phyloP scores from a whole-genome alignment of 345 rosid species.

The Noccaea caerulescens region DNA sequence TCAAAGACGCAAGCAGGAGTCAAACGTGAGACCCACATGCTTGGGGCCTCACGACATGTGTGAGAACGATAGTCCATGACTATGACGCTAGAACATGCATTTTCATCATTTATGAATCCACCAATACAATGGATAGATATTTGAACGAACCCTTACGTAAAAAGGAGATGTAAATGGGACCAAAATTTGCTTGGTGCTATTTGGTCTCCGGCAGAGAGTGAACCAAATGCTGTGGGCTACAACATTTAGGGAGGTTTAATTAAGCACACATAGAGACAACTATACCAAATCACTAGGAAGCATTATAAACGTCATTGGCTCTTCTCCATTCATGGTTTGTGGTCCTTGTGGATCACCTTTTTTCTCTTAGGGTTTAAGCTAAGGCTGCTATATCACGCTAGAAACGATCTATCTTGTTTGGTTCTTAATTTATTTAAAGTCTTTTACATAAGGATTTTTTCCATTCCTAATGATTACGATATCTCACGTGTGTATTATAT shows the following conservation, averaged over 20 bases:
- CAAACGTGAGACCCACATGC: too few relatives aligned
- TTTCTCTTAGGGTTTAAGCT: too few relatives aligned
- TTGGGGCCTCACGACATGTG: too few relatives aligned
- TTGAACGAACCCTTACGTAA: not conserved
- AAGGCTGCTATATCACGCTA: too few relatives aligned
- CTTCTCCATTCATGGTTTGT: too few relatives aligned
- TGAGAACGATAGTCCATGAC: not conserved
- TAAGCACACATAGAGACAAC: constrained; percentile 2
- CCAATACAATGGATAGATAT: not conserved
- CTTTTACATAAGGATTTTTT: too few relatives aligned
- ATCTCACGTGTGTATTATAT: too few relatives aligned
- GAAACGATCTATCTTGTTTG: too few relatives aligned
- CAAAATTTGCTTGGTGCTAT: not conserved
- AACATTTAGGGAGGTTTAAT: not conserved
- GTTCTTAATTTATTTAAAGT: too few relatives aligned
- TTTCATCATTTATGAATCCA: not conserved
- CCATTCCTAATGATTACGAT: too few relatives aligned
- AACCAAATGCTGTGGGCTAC: not conserved
- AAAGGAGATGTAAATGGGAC: not conserved
- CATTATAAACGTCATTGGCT: not conserved
- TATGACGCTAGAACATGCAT: not conserved
- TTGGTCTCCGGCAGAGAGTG: not conserved
- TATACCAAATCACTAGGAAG: not conserved
- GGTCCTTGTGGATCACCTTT: too few relatives aligned
- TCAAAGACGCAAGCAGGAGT: too few relatives aligned